Conservation (phyloP, 2,329 filamentous ascomycete species). For the Arthroderma sp. region DNA sequence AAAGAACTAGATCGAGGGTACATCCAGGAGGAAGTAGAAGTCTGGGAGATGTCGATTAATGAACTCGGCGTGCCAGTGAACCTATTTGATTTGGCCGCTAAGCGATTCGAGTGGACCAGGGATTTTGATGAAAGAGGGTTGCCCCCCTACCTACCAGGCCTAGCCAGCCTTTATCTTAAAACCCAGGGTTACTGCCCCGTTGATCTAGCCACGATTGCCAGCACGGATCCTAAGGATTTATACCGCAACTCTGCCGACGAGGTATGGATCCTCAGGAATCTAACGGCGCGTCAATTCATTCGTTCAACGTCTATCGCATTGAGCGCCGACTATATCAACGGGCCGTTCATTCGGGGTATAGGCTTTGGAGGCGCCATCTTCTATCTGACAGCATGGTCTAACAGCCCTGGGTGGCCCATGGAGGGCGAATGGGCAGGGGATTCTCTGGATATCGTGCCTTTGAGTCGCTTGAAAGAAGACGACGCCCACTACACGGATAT, state of each 20-base stretch:
- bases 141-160: neutral
- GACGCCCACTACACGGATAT: neutral
- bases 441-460: neutral
- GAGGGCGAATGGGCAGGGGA: neutral
- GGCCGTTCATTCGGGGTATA: neutral
- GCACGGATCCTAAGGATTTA: neutral
- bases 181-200: neutral
- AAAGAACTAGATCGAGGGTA: neutral
- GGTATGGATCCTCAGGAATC: neutral
- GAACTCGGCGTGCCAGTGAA: neutral
- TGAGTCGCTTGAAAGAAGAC: neutral
- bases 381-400: neutral
- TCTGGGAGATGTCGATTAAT: no score
- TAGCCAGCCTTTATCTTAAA: neutral
- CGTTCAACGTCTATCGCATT: neutral
- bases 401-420: no score
- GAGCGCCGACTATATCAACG: neutral
- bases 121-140: neutral
- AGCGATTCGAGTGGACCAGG: neutral
- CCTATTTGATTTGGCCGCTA: neutral
- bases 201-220: neutral
- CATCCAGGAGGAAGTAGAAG: neutral
- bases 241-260: neutral
- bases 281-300: neutral
- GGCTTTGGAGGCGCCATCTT: neutral